Evolutionary conservation across 306 rosid species (phyloP).

Genomic region (Sicyos edulis): DNA sequence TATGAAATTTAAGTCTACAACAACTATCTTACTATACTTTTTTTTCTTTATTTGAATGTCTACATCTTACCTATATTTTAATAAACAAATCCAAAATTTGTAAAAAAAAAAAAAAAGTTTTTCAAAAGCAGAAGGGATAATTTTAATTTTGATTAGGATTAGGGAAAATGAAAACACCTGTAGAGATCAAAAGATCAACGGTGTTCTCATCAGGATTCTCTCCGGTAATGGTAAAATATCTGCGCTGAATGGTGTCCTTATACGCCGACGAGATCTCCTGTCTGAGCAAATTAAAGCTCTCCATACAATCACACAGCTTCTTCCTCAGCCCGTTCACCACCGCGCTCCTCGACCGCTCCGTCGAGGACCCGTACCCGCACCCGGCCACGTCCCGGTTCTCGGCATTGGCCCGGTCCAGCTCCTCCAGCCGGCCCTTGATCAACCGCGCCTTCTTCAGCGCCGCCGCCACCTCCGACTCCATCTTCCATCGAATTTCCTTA

Average conservation of each 20-base stretch:
- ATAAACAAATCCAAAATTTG: too few relatives aligned
- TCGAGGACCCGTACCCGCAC: slow-evolving; percentile 77
- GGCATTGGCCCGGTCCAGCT: slow-evolving; percentile 73
- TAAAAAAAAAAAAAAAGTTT: too few relatives aligned
- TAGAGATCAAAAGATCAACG: slow-evolving; percentile 68
- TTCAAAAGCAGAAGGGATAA: too few relatives aligned
- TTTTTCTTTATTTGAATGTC: too few relatives aligned
- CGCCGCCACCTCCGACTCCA: slow-evolving; percentile 60
- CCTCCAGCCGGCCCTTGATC: slow-evolving; percentile 64
- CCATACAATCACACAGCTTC: slow-evolving; percentile 81
- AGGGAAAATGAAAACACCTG: slow-evolving; percentile 34
- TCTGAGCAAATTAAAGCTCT: slow-evolving; percentile 51
- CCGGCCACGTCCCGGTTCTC: slow-evolving; percentile 62
- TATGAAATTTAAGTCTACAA: too few relatives aligned
- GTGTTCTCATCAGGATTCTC: slow-evolving; percentile 85
- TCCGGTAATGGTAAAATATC: slow-evolving; percentile 85
- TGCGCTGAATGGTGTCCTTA: slow-evolving; percentile 72
- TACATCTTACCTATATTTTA: too few relatives aligned
- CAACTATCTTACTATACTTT: too few relatives aligned
- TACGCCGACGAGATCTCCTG: slow-evolving; percentile 58
- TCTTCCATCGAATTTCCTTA: slow-evolving; percentile 61
- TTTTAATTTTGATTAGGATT: too few relatives aligned
- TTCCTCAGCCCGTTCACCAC: slow-evolving; percentile 74
- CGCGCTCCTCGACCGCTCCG: slow-evolving; percentile 72
- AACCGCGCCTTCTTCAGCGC: slow-evolving; percentile 76